Conservation (phyloP, 768 basidiomycete species). For the Asterophora parasitica region DNA sequence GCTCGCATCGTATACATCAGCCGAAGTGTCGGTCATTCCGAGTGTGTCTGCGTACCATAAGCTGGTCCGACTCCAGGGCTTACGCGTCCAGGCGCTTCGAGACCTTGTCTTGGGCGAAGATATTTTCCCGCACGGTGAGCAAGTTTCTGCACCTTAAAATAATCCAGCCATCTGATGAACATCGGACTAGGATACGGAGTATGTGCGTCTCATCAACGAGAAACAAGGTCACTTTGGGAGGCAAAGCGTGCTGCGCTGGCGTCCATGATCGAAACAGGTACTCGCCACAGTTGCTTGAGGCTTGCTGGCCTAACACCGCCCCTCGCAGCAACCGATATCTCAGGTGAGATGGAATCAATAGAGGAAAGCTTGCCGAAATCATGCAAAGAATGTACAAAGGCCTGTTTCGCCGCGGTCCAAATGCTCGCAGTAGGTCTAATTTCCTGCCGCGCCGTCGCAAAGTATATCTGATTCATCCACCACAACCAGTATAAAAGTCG, state of each 20-base stretch:
- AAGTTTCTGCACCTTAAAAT: not conserved
- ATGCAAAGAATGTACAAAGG: constrained; percentile 55
- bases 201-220: constrained; percentile 47
- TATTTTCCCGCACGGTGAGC: constrained; percentile 63
- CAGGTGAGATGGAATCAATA: constrained; percentile 59
- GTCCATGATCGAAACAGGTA: constrained; percentile 51
- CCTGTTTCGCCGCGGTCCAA: constrained; percentile 56
- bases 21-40: constrained; percentile 50
- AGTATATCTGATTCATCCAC: constrained; percentile 11
- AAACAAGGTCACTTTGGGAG: constrained; percentile 48
- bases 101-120: constrained; percentile 52
- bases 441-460: not conserved
- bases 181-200: not conserved
- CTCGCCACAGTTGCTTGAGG: not conserved
- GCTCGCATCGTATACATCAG: constrained; percentile 46
- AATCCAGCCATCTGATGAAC: constrained; percentile 6
- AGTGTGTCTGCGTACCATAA: constrained; percentile 60
- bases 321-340: constrained; percentile 55
- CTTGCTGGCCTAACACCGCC: constrained; percentile 3
- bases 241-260: constrained; percentile 40
- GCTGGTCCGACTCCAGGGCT: constrained; percentile 53
- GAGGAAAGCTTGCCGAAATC: constrained; percentile 34
- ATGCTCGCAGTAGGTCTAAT: constrained; percentile 58
- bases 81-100: constrained; percentile 49
- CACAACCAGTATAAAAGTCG: constrained; percentile 57